A percentile compares a stretch with the other conserved stretches of the same genome.
Conservation (phyloP, 306 rosid genomes). For the Mucuna pruriens region DNA sequence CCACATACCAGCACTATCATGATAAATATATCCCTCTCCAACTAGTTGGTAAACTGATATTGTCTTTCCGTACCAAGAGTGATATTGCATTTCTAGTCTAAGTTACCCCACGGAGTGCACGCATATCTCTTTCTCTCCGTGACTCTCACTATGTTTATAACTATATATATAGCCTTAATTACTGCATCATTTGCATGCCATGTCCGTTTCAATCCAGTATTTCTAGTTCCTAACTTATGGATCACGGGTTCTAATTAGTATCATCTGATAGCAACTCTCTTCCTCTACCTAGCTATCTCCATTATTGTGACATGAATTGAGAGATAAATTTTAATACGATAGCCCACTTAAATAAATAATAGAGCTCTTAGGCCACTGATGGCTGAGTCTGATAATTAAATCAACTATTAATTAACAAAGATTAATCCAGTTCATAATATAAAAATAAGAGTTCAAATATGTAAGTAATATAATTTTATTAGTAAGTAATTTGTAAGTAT, state of each 20-base stretch:
- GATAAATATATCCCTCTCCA: neutral
- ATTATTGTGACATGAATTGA: slow-evolving; percentile 25
- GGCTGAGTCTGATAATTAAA: too few species aligned
- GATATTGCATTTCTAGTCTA: neutral
- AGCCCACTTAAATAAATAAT: neutral
- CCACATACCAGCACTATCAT: neutral
- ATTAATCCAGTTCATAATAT: too few species aligned
- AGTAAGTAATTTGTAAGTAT: too few species aligned
- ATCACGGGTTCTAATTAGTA: slow-evolving; percentile 41
- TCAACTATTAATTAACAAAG: too few species aligned
- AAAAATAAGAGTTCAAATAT: too few species aligned
- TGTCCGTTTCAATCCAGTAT: slow-evolving; percentile 15
- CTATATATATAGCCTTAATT: too few species aligned
- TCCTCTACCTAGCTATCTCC: slow-evolving; percentile 4
- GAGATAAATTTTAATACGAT: neutral
- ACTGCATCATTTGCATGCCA: too few species aligned
- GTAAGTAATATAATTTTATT: too few species aligned
- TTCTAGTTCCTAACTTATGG: slow-evolving; percentile 41
- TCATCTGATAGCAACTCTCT: slow-evolving; percentile 29
- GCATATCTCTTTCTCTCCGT: neutral
- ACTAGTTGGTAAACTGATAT: neutral
- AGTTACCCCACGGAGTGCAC: neutral
- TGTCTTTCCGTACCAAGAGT: neutral
- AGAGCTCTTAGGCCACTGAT: neutral
- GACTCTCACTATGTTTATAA: neutral